These are phyloP conservation scores for Pezicula rhizophila DNA, from an alignment of 2,329 filamentous ascomycete genomes.

Conservation along the genomic window DNA sequence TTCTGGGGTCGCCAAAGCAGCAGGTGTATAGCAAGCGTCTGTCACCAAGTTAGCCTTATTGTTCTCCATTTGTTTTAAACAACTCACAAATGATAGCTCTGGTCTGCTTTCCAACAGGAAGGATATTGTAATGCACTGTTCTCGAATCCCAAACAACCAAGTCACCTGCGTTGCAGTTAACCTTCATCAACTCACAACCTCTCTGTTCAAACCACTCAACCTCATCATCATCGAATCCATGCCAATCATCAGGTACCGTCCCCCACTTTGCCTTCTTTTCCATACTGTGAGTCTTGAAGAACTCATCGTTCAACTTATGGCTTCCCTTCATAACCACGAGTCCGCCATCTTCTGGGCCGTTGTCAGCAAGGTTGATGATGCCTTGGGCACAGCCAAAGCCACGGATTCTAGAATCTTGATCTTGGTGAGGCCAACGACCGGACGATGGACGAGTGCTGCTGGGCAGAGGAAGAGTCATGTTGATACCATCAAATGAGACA, in stretches of 20 bases:
- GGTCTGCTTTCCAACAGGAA: constrained; percentile 29
- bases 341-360: constrained; percentile 27
- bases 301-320: constrained; percentile 24
- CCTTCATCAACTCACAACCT: constrained; percentile 34
- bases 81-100: constrained; percentile 10
- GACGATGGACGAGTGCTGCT: background rate
- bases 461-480: constrained; percentile 30
- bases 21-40: constrained; percentile 10
- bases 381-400: constrained; percentile 39
- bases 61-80: background rate
- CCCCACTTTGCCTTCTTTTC: constrained; percentile 7
- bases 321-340: constrained; percentile 27
- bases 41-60: background rate
- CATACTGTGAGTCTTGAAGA: constrained; percentile 12
- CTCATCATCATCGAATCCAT: constrained; percentile 28
- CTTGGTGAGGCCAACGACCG: constrained; percentile 30
- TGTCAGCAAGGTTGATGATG: constrained; percentile 32
- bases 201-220: constrained; percentile 35
- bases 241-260: constrained; percentile 10
- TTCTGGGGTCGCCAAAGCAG: background rate
- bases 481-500: constrained; percentile 39
- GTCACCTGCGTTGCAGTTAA: constrained; percentile 35
- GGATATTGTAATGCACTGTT: constrained; percentile 37
- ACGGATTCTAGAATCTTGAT: constrained; percentile 29
- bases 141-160: constrained; percentile 40